Percentiles rank a stretch among this genome's conserved stretches.
Conservation (phyloP, 73 alveolate genomes). For the Paramecium pentaurelia region DNA sequence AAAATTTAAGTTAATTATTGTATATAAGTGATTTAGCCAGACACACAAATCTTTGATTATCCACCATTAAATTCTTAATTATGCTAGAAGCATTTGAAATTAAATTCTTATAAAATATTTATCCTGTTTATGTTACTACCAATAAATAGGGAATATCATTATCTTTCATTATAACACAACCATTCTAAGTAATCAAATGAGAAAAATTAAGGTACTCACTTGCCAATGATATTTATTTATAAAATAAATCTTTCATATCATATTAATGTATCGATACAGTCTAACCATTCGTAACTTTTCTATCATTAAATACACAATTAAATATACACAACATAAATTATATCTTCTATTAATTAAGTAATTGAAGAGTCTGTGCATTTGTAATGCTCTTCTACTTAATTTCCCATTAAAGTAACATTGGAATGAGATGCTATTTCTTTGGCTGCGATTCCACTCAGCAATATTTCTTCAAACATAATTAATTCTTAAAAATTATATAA, state of each 20-base stretch:
- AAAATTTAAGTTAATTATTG: neutral
- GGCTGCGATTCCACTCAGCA: neutral
- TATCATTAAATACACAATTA: neutral
- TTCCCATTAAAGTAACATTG: neutral
- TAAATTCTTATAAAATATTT: neutral
- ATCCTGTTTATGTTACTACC: neutral
- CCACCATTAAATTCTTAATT: neutral
- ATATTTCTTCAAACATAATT: neutral
- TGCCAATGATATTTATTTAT: neutral
- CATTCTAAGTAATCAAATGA: neutral
- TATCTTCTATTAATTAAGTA: neutral
- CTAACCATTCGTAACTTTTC: neutral
- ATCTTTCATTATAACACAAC: neutral
- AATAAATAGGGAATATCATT: neutral
- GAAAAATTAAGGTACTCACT: neutral
- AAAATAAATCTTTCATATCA: neutral
- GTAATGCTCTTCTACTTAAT: neutral
- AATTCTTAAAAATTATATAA: neutral
- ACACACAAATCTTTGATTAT: neutral
- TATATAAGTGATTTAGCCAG: neutral
- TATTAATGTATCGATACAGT: neutral
- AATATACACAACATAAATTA: neutral
- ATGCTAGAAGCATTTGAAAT: neutral
- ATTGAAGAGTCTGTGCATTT: neutral
- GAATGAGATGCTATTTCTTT: neutral